Evolutionary conservation across 768 basidiomycete genomes (phyloP), one percentile per base, ranked within the genome.

Genomic region (Tubosaeta sp.): DNA sequence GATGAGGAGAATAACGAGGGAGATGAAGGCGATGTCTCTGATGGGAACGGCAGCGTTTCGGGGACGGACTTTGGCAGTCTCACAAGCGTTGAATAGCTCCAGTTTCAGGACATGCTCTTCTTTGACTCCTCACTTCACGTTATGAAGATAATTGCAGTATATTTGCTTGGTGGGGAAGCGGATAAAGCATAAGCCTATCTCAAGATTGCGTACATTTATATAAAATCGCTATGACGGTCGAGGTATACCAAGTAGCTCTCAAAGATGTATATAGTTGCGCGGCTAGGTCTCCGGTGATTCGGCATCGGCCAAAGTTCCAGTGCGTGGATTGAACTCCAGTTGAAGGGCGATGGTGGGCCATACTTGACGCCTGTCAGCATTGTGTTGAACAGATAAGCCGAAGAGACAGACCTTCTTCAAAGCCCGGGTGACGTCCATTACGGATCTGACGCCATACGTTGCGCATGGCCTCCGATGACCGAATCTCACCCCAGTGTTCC

Each of bases 371-470:
- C 10, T 3, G n/a, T 73, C 48, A 54, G 43, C 7, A n/a, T 34
- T 34, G n/a, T 18, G 25, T 10, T 31, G 24, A 30, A 36, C 36
- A 25, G 9, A 2, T 13, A 34, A 48, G 19, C 27, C 30, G 54
- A 27, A 31, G 6, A 9, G 14, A 64, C 71, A 10, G 14, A 86
- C 86, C 86, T 77, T 91, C 88, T 69, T 92, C 91, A 61, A 92
- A 93, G 1, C 91, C 90, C 16, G 89, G 86, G 63, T 92, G 87
- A 30, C 87, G 76, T 39, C 91, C 91, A 43, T 81, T 76, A 49
- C 92, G 76, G 36, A 94, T 91, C 68, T 92, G 88, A 50, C 83
- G 79, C 87, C 90, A 93, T 5, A 94, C 86, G 55, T 77, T 79
- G 48, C 78, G 79, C 89, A 94, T 90, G 12, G 86, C 79, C 16